Evolutionary conservation across 2,329 filamentous ascomycete species (phyloP), one percentile per base, ranked within the genome.

Genomic region (Penicillium brevicompactum): DNA sequence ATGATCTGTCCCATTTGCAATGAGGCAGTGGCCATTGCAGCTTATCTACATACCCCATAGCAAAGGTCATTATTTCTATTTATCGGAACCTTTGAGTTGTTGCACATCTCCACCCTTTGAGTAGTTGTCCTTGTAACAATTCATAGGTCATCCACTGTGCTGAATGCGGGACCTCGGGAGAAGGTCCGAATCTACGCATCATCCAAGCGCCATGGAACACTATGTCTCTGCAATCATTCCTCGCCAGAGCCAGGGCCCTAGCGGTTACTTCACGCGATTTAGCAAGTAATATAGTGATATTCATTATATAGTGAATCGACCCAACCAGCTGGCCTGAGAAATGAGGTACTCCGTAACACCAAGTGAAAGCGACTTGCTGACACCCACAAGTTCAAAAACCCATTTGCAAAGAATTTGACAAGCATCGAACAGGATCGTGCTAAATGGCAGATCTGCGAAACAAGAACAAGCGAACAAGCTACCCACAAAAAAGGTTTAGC

Each of bases 21-120:
- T 37, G 13, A 13, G 34, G 14, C 34, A 32, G 34, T 18, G 24
- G 10, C n/a, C n/a, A 24, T 10, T n/a, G 22, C 30, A 40, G 10
- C 16, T 31, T 49, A 56, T 51, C 43, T 63, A 59, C 60, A 65
- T 65, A 65, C 62, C 62, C 63, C 24, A 27, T 27, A 27, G 24
- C 24, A 27, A 27, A 27, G 24, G 24, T 8, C 24, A 27, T 27
- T 27, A 8, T 27, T 27, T 27, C 24, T 27, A 27, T 27, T 27
- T 27, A 8, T 27, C 8, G 4, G 24, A 27, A 5, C 24, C 24
- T 18, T 18, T 18, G 18, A 18, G 18, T 18, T 18, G 24, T 27
- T 27, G 24, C 24, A 27, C 2, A 4, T 5, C 24, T 27, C 8
- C 24, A 27, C 24, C 24, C 5, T 6, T 27, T 8, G 24, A 6